Base-by-base conservation (phyloP, 202 grass and related monocot genomes). In the Carex sylvatica region DNA sequence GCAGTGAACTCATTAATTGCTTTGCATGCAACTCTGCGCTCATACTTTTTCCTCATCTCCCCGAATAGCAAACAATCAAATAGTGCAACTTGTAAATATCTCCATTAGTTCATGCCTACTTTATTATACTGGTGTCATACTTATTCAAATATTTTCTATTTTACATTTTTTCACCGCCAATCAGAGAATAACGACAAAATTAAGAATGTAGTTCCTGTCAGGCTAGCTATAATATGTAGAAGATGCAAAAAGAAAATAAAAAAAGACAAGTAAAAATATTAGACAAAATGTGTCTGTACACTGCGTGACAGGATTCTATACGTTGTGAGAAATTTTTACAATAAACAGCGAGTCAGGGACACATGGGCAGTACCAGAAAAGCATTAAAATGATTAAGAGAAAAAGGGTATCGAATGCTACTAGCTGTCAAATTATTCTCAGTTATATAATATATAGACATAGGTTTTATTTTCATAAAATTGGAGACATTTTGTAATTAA, bases 61-160 rank as follows among this genome's bases (percentile, higher is more conserved):
- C 52, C 35, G 20, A 78, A 35, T 61, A n/a, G 26, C 76, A 60
- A 80, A 63, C 76, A 80, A n/a, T 80, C 30, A 80, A 80, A 80
- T 20, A 80, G 76, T 80, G 76, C 76, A 63, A 62, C 28, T n/a
- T 35, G 33, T 79, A 26, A 55, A n/a, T n/a, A n/a, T 40, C 52
- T 44, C 20, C 74, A 78, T 78, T 15, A 78, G 51, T 30, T 40
- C 0, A 44, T 70, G 67, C 38, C 67, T 40, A 13, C 38, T 3
- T 46, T 44, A 70, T 46, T 70, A 70, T 70, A 4, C 33, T 35
- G 42, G 66, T 69, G 30, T 59, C 36, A 42, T 69, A 69, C 9
- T 18, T 36, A 66, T 7, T 5, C 6, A 69, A 42, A 40, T 10
- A 6, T 46, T 44, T 70, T 46, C 15, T 22, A 15, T 69, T 38